Conservation (phyloP, 225 moss, liverwort and hornwort species). For the Antitrichia curtipendula region DNA sequence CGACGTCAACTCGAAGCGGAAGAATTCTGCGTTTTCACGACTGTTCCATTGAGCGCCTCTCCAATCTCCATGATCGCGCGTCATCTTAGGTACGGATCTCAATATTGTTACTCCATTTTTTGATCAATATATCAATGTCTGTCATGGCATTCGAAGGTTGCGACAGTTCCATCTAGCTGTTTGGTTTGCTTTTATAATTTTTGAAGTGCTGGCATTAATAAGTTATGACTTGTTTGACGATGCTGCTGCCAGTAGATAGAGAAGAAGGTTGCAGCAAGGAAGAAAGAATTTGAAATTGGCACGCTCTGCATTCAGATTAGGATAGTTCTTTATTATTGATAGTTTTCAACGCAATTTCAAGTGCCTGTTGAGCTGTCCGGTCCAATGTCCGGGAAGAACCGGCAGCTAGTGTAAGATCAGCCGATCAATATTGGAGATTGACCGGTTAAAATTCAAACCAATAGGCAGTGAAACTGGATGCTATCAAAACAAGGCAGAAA, state of each 20-base stretch:
- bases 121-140: background rate
- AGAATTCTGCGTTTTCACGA: background rate
- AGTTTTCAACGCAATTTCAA: too few relatives aligned
- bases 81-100: background rate
- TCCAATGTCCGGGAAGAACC: too few relatives aligned
- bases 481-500: too few relatives aligned
- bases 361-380: too few relatives aligned
- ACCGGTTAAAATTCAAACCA: too few relatives aligned
- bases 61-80: too few relatives aligned
- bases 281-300: background rate
- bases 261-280: background rate
- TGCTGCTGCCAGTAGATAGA: background rate
- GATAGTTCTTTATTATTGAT: background rate
- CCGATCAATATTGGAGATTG: too few relatives aligned
- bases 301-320: background rate
- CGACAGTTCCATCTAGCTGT: background rate
- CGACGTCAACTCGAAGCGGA: background rate
- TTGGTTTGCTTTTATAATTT: background rate
- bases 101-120: background rate
- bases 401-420: too few relatives aligned
- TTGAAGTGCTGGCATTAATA: background rate
- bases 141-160: background rate
- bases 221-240: background rate
- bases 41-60: background rate
- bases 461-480: too few relatives aligned